Evolutionary conservation across 208 protist genomes (phyloP), one percentile per base, ranked within the genome.

Genomic region (Leishmania braziliensis): DNA sequence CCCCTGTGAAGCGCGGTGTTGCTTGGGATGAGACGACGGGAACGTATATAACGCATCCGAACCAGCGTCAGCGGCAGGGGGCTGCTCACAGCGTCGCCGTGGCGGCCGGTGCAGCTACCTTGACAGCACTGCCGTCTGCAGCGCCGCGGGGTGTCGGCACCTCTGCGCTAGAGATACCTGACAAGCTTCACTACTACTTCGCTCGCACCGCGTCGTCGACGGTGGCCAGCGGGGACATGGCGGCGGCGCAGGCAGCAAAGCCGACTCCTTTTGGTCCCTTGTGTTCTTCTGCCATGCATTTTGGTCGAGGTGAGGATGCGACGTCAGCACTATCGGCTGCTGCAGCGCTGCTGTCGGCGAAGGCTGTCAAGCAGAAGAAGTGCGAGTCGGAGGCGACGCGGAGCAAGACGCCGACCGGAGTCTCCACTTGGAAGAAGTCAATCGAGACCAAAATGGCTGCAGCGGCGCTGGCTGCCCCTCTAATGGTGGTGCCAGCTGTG

Each of bases 21-120:
- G 82, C 82, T 51, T 85, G 82, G 82, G 77, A 85, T 56, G 82
- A 80, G 46, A 48, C 58, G 8, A 85, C 82, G 5, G 60, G 71
- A 1, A 85, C 63, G 50, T 85, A 85, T 77, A 76, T 85, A n/a
- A 85, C 82, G 2, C 82, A 85, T 60, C 82, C 82, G 26, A 81
- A 85, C 48, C 82, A 85, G 82, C 75, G 14, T 6, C 82, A 77
- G 9, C 82, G 82, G 33, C 82, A 81, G 77, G 62, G 73, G 23
- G 58, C 58, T 20, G 51, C 82, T 71, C 69, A 1, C 58, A 33
- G 23, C 46, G 23, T 33, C 74, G 50, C 33, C 69, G 33, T 58
- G 43, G 43, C 4, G 43, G 43, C 43, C 43, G 43, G 43, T 50
- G n/a, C 50, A 16, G 29, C 62, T 12, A 14, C 29, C 62, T 68